Base-by-base conservation (phyloP, 768 basidiomycete genomes). In the Paxillus rubicundulus region DNA sequence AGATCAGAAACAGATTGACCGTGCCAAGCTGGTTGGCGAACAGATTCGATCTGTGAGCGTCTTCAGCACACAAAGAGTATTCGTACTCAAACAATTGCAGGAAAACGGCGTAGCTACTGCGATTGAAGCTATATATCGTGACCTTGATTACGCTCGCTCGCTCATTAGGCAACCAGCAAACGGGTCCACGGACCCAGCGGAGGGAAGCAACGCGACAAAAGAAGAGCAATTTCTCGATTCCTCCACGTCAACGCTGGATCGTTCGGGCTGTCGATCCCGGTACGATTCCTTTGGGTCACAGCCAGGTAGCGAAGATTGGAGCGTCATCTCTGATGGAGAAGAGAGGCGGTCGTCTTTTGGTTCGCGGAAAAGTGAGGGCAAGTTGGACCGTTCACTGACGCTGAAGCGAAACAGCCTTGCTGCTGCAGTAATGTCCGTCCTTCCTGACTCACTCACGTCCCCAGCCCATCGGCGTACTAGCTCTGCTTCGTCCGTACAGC, bases 61-160 rank as follows among this genome's bases (percentile, higher is more conserved):
- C 28, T 33, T 41, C 14, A 1, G 20, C 27, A 9, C 24, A 33
- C 16, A 27, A 12, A 27, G 56, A 9, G 52, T 36, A 50, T 2
- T 7, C 21, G 42, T 44, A 28, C 55, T 57, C 45, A 53, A 33
- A 9, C 17, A n/a, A 39, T 47, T 52, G 17, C 62, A 95, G 92
- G 96, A 99, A 75, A 86, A 93, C 56, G 96, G 96, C n/a, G 93
- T 98, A 2, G 80, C 82, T 1, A 92, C 82, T 30, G 97, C 97
- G 14, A 87, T 98, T 53, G 95, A 98, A 70, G 85, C 88, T 24
- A 94, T 99, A 57, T 99, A 98, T 66, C 85, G 97, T 42, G 95
- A 99, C 65, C 72, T 98, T 50, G 96, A 98, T 55, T 98, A 98
- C 67, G 92, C 96, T 33, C 83, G 89, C 33, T 87, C 88, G 8